A percentile compares a stretch with the other conserved stretches of the same genome.
These are phyloP conservation scores for Epichloe bromicola DNA, from an alignment of 2,329 filamentous ascomycete species.

Conservation along the genomic window DNA sequence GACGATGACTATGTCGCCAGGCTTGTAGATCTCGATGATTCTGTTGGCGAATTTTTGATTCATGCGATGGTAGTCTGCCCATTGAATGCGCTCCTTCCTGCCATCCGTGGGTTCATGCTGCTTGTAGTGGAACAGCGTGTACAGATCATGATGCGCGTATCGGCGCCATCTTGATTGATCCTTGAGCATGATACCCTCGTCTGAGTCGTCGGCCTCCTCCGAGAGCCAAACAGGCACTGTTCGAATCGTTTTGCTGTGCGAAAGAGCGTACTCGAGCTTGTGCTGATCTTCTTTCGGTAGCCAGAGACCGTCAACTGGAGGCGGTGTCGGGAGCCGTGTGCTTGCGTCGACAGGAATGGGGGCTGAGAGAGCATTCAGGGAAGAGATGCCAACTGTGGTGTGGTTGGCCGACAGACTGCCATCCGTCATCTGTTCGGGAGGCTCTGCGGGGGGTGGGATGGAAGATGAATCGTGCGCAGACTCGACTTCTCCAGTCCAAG, in stretches of 20 bases:
- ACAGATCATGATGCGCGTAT: slow-evolving; percentile 84
- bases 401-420: slow-evolving; percentile 1
- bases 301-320: slow-evolving; percentile 54
- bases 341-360: slow-evolving; percentile 61
- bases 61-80: slow-evolving; percentile 87
- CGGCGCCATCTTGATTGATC: slow-evolving; percentile 79
- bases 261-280: slow-evolving; percentile 61
- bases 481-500: slow-evolving; percentile 86
- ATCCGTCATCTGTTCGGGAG: slow-evolving; percentile 29
- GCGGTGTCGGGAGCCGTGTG: slow-evolving; percentile 40
- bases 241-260: slow-evolving; percentile 59
- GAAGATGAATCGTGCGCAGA: slow-evolving; percentile 27
- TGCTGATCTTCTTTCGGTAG: slow-evolving; percentile 58
- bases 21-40: slow-evolving; percentile 79
- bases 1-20: slow-evolving; percentile 82
- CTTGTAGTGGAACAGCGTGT: slow-evolving; percentile 92
- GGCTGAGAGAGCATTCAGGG: slow-evolving; percentile 63
- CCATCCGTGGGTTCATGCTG: slow-evolving; percentile 84
- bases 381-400: slow-evolving; percentile 35
- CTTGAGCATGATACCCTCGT: slow-evolving; percentile 59
- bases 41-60: slow-evolving; percentile 86
- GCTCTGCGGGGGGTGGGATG: slow-evolving; percentile 31
- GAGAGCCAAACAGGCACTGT: slow-evolving; percentile 83
- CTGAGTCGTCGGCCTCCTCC: slow-evolving; percentile 55
- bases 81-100: slow-evolving; percentile 65